A percentile compares a stretch with the other conserved stretches of the same genome.
phyloP scores from a whole-genome alignment of 2,329 filamentous ascomycete genomes.

The Colletotrichum coccodes region DNA sequence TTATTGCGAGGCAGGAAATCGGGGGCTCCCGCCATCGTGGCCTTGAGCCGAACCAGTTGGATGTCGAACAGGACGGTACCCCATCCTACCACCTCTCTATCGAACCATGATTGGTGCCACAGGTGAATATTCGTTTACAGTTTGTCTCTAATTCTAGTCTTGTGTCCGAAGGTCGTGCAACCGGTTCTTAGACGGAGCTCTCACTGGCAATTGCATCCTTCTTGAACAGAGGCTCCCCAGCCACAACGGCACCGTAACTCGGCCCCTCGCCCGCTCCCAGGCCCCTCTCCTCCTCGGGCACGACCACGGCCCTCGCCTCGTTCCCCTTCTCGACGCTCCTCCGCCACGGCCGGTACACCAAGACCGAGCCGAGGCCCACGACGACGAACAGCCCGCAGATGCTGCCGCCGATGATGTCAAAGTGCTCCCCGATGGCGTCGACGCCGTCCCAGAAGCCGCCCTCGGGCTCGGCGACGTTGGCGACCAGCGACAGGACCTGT shows the following conservation, averaged over 20 bases:
- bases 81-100: background rate
- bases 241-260: constrained; percentile 66
- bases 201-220: constrained; percentile 9
- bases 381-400: constrained; percentile 89
- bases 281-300: constrained; percentile 17
- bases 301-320: background rate
- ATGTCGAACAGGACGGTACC: background rate
- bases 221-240: background rate
- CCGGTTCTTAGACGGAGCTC: background rate
- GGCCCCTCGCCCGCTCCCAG: constrained; percentile 37
- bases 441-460: constrained; percentile 95
- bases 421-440: constrained; percentile 78
- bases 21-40: background rate
- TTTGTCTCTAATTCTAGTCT: background rate
- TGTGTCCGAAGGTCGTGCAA: no score
- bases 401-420: constrained; percentile 84
- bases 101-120: background rate
- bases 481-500: constrained; percentile 82
- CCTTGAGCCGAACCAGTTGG: no score
- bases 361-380: constrained; percentile 77
- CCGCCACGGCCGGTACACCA: constrained; percentile 85
- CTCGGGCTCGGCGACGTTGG: constrained; percentile 78
- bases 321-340: constrained; percentile 50
- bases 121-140: background rate
- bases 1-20: background rate